Evolutionary conservation across 768 basidiomycete genomes (phyloP).

Genomic region (Mycena epipterygia): DNA sequence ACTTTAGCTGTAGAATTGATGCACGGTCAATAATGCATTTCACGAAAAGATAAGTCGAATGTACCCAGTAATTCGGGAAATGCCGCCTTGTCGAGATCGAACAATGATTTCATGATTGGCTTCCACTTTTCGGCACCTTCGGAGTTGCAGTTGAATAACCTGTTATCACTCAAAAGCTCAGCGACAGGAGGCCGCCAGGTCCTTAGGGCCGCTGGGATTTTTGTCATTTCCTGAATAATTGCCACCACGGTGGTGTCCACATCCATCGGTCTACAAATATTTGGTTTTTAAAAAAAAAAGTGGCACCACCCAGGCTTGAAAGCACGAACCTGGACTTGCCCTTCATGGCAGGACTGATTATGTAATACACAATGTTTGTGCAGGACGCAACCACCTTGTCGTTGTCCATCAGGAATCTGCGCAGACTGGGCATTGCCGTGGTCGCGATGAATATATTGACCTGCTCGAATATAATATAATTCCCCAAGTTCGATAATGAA

Average conservation of each 20-base stretch:
- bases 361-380: constrained; percentile 87
- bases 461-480: constrained; percentile 52
- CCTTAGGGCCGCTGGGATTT: constrained; percentile 81
- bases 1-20: constrained; percentile 68
- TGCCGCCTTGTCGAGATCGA: constrained; percentile 89
- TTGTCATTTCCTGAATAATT: constrained; percentile 84
- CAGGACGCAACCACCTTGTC: constrained; percentile 88
- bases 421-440: constrained; percentile 78
- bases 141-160: constrained; percentile 85
- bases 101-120: constrained; percentile 81
- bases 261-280: constrained; percentile 75
- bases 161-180: constrained; percentile 88
- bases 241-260: constrained; percentile 76
- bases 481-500: constrained; percentile 14
- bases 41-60: constrained; percentile 44
- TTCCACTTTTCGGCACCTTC: constrained; percentile 76
- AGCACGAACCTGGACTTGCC: constrained; percentile 75
- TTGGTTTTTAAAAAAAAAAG: constrained; percentile 36
- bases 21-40: constrained; percentile 42
- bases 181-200: constrained; percentile 86
- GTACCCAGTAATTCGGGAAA: constrained; percentile 87
- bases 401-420: constrained; percentile 84
- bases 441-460: constrained; percentile 80
- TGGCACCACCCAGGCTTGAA: neutral
- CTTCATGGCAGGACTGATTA: constrained; percentile 86